Evolutionary conservation across 2,329 filamentous ascomycete species (phyloP).

Genomic region (Coccinonectria pachysandricola): DNA sequence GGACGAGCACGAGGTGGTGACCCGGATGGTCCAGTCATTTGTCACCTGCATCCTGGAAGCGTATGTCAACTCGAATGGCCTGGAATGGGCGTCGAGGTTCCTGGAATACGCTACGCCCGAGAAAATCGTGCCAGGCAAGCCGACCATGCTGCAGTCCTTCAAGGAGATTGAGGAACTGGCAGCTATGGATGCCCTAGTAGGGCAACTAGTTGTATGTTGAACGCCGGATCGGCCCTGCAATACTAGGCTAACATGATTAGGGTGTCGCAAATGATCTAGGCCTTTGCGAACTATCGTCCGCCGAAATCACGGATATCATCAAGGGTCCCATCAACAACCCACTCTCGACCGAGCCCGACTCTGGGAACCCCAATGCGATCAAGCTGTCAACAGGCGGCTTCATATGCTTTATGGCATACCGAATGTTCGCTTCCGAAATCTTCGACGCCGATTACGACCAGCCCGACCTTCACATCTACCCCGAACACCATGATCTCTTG

Average conservation of each 20-base stretch:
- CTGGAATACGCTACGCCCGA: constrained; percentile 59
- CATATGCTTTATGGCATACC: constrained; percentile 50
- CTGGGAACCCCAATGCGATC: constrained; percentile 39
- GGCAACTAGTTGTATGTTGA: constrained; percentile 54
- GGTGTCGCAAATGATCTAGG: constrained; percentile 55
- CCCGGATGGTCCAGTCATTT: constrained; percentile 61
- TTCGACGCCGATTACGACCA: constrained; percentile 46
- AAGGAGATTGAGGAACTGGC: constrained; percentile 51
- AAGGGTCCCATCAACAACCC: constrained; percentile 34
- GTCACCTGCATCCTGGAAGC: constrained; percentile 68
- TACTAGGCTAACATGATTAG: too few relatives aligned
- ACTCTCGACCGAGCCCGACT: constrained; percentile 34
- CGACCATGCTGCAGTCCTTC: constrained; percentile 54
- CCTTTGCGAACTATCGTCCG: constrained; percentile 34
- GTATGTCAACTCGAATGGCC: constrained; percentile 52
- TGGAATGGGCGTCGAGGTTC: constrained; percentile 54
- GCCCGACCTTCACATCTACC: constrained; percentile 48
- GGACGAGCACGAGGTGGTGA: constrained; percentile 49
- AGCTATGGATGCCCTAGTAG: constrained; percentile 55
- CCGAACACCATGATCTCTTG: constrained; percentile 46
- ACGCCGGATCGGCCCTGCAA: too few relatives aligned
- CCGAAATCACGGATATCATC: constrained; percentile 36
- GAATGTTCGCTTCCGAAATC: constrained; percentile 50
- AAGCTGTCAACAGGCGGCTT: constrained; percentile 49
- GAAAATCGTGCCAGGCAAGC: constrained; percentile 49